These are phyloP conservation scores for Aspergillus pseudotamarii DNA, from an alignment of 2,329 filamentous ascomycete species.

Conservation along the genomic window DNA sequence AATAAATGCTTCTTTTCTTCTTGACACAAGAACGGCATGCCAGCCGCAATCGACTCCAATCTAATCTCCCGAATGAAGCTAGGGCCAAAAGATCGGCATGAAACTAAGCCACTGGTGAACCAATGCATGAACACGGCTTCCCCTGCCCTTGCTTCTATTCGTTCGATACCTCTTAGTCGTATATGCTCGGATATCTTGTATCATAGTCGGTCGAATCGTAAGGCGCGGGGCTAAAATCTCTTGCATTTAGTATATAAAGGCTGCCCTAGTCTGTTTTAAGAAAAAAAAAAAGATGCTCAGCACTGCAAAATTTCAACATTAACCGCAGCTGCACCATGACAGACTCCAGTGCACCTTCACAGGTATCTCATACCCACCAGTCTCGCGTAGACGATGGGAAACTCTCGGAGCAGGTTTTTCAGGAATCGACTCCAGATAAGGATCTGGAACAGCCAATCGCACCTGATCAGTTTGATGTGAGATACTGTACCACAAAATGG, in stretches of 20 bases:
- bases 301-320: not conserved
- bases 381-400: not conserved
- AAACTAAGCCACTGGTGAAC: not conserved
- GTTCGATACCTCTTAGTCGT: not conserved
- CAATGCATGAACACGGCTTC: not conserved
- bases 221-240: not conserved
- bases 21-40: not conserved
- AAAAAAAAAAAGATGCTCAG: not conserved
- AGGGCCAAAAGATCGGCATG: not conserved
- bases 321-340: not conserved
- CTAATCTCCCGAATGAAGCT: not conserved
- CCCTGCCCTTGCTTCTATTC: not conserved
- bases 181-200: not conserved
- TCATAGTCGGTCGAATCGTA: not conserved
- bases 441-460: conserved; percentile 46
- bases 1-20: not conserved
- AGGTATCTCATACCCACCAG: not conserved
- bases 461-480: conserved; percentile 58
- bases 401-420: not conserved
- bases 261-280: not conserved
- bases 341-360: not conserved
- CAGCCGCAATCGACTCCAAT: not conserved
- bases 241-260: not conserved
- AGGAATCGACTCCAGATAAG: conserved; percentile 8
- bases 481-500: conserved; percentile 53